A percentile compares a stretch with the other conserved stretches of the same genome.
These are phyloP conservation scores for Erigeron canadensis DNA, from an alignment of 129 eudicot species.

Conservation along the genomic window DNA sequence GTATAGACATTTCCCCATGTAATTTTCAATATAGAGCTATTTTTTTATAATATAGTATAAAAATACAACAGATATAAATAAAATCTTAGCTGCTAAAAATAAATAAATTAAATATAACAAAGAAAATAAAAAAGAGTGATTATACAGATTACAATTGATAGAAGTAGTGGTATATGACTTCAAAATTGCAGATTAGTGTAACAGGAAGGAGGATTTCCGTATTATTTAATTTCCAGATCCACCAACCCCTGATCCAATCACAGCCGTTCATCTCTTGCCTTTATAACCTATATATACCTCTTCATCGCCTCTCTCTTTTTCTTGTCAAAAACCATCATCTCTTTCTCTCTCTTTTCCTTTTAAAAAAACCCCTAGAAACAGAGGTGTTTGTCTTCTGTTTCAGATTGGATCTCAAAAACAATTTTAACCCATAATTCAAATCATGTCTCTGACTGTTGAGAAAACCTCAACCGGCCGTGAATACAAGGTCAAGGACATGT, in stretches of 20 bases:
- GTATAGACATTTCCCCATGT: too few species aligned
- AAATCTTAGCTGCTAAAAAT: too few species aligned
- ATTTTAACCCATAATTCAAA: background rate
- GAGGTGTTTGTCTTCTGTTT: background rate
- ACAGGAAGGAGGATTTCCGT: background rate
- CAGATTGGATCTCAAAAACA: constrained; percentile 15
- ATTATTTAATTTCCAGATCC: constrained; percentile 14
- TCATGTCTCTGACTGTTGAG: constrained; percentile 56
- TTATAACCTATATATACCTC: constrained; percentile 34
- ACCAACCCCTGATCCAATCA: constrained; percentile 26
- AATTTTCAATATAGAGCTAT: too few species aligned
- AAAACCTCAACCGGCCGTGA: constrained; percentile 65
- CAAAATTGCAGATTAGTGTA: too few species aligned
- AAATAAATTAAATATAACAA: too few species aligned
- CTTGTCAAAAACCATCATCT: constrained; percentile 24
- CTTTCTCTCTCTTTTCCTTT: constrained; percentile 16
- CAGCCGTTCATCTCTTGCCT: constrained; percentile 24
- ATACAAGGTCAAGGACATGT: constrained; percentile 75
- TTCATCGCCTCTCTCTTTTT: constrained; percentile 2
- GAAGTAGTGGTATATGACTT: too few species aligned
- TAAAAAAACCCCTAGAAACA: background rate
- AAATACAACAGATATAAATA: too few species aligned
- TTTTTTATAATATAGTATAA: too few species aligned
- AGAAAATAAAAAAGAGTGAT: too few species aligned
- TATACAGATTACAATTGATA: too few species aligned